Evolutionary conservation across 176 grass and related monocot genomes (phyloP), one percentile per base, ranked within the genome.

Genomic region (Urochloa ruziziensis): DNA sequence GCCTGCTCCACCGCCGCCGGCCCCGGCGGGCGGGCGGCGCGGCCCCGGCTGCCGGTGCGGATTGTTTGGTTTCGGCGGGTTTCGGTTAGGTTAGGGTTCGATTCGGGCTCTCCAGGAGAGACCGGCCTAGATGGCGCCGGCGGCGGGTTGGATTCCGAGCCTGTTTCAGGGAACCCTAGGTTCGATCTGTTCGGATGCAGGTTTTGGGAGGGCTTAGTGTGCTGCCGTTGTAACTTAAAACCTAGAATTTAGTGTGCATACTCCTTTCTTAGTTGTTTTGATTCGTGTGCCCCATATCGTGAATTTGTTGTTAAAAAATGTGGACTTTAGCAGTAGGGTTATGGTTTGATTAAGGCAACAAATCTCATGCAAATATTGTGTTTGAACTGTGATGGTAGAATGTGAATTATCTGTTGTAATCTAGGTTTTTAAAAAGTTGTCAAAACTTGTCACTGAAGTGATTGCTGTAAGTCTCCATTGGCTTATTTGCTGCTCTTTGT

Each of bases 151-250:
- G 81, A 88, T 88, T 77, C 40, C 30, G 79, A 54, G 4, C 15
- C 56, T 48, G 21, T 39, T 67, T 48, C 27, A 57, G 37, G 62
- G 17, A 83, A 83, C 74, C 86, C 73, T 84, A 73, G 65, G 72
- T 77, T 42, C 66, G 79, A 77, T 82, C 79, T 67, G 51, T 68
- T 61, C 44, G 61, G 51, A 2, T 76, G 21, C 29, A 68, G 28
- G 64, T 75, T 82, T 75, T 49, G 49, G 58, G 40, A 82, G 52
- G 51, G 29, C 40, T 59, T 81, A 33, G n/a, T 67, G 28, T 82
- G 60, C 54, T 79, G 66, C 6, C 6, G 28, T 10, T 79, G n/a
- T 84, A 18, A 23, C 15, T 43, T 15, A 10, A 43, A 72, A 44
- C 52, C 56, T 83, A 78, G 27, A 72, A 36, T 56, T 19, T 64